Evolutionary conservation across 257 asterid genomes (phyloP).

Genomic region (Solanum corneliomulleri): DNA sequence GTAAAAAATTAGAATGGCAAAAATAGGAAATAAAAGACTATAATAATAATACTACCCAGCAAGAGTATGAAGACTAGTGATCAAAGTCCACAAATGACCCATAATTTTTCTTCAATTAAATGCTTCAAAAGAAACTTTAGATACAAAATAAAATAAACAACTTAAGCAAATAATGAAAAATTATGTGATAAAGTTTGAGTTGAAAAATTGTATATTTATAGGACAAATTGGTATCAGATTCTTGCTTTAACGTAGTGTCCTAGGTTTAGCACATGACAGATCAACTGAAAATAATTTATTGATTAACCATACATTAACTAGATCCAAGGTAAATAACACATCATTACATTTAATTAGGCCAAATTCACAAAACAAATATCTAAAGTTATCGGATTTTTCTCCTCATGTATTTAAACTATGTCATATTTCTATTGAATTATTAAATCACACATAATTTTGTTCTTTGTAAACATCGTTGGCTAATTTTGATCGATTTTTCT

Average conservation of each 20-base stretch:
- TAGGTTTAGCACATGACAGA: slow-evolving; percentile 1
- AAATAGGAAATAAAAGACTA: not conserved
- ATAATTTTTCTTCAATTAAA: not conserved
- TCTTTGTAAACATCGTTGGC: too few species aligned
- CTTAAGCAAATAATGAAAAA: not conserved
- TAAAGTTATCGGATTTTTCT: too few species aligned
- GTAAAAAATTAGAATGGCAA: not conserved
- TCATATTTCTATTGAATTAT: too few species aligned
- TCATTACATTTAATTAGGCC: not conserved
- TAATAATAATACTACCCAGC: slow-evolving; percentile 16
- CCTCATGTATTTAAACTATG: too few species aligned
- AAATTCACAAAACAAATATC: too few species aligned
- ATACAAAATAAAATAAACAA: not conserved
- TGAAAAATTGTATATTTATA: not conserved
- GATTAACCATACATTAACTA: not conserved
- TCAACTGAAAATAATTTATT: not conserved
- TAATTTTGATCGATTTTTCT: too few species aligned
- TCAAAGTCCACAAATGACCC: slow-evolving; percentile 28
- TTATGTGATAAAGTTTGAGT: not conserved
- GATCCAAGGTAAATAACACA: not conserved
- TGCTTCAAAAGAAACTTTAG: not conserved
- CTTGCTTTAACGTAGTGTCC: not conserved
- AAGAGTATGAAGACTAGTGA: slow-evolving; percentile 14
- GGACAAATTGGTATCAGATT: not conserved
- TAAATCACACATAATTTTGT: too few species aligned